A percentile compares a stretch with the other conserved stretches of the same genome.
Evolutionary conservation across 164 flowering plant genomes (phyloP).

Genomic region (Aristolochia fimbriata): DNA sequence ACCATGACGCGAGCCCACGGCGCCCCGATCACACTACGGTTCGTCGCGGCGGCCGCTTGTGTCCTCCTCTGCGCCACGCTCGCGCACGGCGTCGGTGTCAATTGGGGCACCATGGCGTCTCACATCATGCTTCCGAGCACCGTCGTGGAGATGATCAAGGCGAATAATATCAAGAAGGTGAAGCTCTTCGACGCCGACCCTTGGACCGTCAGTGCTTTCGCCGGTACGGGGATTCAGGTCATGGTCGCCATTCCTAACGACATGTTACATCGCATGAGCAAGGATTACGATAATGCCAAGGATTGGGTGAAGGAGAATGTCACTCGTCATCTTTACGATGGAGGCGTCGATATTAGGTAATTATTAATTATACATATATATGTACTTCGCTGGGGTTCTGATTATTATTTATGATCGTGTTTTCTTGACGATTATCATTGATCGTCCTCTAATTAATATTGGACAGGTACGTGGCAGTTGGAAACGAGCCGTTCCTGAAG

Average conservation of each 20-base stretch:
- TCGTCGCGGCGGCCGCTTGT: neutral
- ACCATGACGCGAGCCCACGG: neutral
- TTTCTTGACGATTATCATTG: neutral
- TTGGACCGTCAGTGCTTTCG: constrained; percentile 43
- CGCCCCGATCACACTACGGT: neutral
- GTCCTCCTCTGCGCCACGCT: neutral
- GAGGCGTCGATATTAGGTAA: constrained; percentile 71
- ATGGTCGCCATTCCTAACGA: constrained; percentile 86
- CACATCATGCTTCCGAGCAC: constrained; percentile 39
- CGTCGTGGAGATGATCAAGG: constrained; percentile 59
- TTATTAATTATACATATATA: constrained; percentile 1
- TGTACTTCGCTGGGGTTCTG: too few species aligned
- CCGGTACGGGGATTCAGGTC: constrained; percentile 61
- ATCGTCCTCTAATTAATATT: too few species aligned
- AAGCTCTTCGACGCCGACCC: constrained; percentile 77
- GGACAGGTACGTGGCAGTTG: constrained; percentile 86
- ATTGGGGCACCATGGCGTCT: constrained; percentile 70
- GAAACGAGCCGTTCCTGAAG: constrained; percentile 76
- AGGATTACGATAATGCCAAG: constrained; percentile 39
- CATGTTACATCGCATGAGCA: constrained; percentile 21
- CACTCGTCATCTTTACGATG: constrained; percentile 33
- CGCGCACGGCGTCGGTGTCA: constrained; percentile 46
- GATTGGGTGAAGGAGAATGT: constrained; percentile 66
- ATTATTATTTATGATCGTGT: too few species aligned
- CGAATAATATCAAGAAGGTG: constrained; percentile 63